Conservation (phyloP, 345 rosid genomes). For the Melaleuca alternifolia region DNA sequence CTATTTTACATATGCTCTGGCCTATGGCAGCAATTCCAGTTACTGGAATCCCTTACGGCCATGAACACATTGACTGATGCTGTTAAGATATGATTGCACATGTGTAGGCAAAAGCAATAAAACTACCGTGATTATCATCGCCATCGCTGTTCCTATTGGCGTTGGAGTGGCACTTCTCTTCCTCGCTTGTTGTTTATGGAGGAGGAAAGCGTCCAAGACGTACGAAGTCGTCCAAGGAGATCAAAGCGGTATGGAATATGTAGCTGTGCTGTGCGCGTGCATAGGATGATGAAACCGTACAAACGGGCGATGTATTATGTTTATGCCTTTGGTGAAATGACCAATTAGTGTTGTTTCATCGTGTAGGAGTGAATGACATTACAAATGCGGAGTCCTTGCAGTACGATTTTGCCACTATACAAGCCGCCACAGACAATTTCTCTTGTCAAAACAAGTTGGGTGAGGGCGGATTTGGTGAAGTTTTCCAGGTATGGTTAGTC, state of each 20-base stretch:
- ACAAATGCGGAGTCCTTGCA: not conserved
- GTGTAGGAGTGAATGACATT: fast-evolving
- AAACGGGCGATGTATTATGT: not conserved
- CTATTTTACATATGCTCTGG: not conserved
- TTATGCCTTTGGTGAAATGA: not conserved
- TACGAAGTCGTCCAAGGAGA: not conserved
- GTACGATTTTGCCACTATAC: constrained; percentile 2
- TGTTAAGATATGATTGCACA: not conserved
- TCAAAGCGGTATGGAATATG: not conserved
- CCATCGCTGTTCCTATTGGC: not conserved
- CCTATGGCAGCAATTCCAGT: not conserved
- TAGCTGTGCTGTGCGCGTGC: fast-evolving
- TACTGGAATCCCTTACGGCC: not conserved
- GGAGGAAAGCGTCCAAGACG: not conserved
- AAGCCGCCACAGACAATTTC: constrained; percentile 18
- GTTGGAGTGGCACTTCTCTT: not conserved
- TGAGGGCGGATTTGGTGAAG: not conserved
- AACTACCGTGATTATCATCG: not conserved
- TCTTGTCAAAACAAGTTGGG: not conserved
- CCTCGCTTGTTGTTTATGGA: not conserved
- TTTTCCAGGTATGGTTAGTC: not conserved
- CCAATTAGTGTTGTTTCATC: not conserved
- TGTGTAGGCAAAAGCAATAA: too few species aligned
- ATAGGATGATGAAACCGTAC: not conserved
- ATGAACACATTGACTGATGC: not conserved